Percentiles rank a stretch among this genome's conserved stretches.
Evolutionary conservation across 176 grass and related monocot species (phyloP).

Genomic region (Juncus inflexus): DNA sequence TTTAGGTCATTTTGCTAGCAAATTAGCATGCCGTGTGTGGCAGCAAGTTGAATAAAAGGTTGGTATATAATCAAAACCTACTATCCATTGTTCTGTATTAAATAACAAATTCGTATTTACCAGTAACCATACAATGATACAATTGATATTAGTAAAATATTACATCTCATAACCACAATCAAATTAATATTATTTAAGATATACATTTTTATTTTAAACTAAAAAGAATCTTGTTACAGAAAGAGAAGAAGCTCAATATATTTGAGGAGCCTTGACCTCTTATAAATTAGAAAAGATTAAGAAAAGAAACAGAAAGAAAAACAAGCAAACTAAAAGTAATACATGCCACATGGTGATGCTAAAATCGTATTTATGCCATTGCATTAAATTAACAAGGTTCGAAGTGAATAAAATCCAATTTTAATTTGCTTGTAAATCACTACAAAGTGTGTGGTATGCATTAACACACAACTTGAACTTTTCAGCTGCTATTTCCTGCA

Average conservation of each 20-base stretch:
- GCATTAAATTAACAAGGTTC: not conserved
- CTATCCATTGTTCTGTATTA: not conserved
- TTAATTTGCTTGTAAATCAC: slow-evolving; percentile 41
- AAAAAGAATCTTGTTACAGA: not conserved
- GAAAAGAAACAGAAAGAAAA: not conserved
- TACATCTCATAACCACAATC: not conserved
- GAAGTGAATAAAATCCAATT: not conserved
- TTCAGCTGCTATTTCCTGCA: slow-evolving; percentile 60
- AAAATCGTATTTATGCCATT: slow-evolving; percentile 12
- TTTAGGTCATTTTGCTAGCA: not conserved
- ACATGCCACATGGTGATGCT: not conserved
- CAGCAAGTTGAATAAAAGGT: not conserved
- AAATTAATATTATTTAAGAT: too few species aligned
- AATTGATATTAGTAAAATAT: too few species aligned
- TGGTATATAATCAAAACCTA: not conserved
- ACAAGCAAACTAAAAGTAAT: not conserved
- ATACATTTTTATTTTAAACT: not conserved
- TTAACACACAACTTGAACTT: slow-evolving; percentile 88
- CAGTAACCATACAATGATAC: not conserved
- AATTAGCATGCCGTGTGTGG: not conserved
- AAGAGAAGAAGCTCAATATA: not conserved
- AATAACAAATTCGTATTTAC: not conserved
- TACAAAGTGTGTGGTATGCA: slow-evolving; percentile 70
- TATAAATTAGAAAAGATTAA: not conserved
- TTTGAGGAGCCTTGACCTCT: not conserved